phyloP scores from a whole-genome alignment of 169 alveolate genomes.

The Babesia ovata region DNA sequence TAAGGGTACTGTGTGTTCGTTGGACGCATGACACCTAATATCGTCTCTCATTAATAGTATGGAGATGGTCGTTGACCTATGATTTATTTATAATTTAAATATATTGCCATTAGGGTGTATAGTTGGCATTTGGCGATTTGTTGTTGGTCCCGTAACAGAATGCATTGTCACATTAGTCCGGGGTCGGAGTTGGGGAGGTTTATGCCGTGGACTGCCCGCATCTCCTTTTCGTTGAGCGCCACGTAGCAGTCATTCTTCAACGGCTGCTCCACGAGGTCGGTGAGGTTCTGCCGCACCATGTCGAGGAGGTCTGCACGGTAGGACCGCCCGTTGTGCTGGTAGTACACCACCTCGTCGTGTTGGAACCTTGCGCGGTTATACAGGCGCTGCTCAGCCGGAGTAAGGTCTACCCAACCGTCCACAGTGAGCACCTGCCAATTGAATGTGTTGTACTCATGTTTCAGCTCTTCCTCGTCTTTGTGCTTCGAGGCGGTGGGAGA shows the following conservation, averaged over 20 bases:
- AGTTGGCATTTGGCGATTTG: too few relatives aligned
- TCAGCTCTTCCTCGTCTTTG: not conserved
- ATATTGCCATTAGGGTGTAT: too few relatives aligned
- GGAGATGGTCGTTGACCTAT: not conserved
- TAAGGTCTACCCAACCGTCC: conserved; percentile 31
- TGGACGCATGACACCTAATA: not conserved
- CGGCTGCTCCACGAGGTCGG: conserved; percentile 30
- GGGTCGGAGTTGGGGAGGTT: not conserved
- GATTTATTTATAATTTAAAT: too few relatives aligned
- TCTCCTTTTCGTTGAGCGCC: conserved; percentile 5
- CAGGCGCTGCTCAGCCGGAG: conserved; percentile 36
- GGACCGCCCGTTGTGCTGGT: conserved; percentile 12
- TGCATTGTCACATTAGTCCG: not conserved
- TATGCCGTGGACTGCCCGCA: not conserved
- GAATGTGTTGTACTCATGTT: conserved; percentile 21
- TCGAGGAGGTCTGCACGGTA: conserved; percentile 39
- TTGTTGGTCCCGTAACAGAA: not conserved
- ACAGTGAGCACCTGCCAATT: conserved; percentile 44
- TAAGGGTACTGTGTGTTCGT: conserved; percentile 18
- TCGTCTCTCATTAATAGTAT: not conserved
- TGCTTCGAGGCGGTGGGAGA: conserved; percentile 6
- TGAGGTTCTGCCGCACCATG: conserved; percentile 30
- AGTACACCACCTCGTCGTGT: conserved; percentile 53
- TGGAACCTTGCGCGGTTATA: conserved; percentile 28
- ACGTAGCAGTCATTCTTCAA: conserved; percentile 17